Evolutionary conservation across 352 stramenopile species (phyloP), one percentile per base, ranked within the genome.

Genomic region (Phytopythium kandeliae): DNA sequence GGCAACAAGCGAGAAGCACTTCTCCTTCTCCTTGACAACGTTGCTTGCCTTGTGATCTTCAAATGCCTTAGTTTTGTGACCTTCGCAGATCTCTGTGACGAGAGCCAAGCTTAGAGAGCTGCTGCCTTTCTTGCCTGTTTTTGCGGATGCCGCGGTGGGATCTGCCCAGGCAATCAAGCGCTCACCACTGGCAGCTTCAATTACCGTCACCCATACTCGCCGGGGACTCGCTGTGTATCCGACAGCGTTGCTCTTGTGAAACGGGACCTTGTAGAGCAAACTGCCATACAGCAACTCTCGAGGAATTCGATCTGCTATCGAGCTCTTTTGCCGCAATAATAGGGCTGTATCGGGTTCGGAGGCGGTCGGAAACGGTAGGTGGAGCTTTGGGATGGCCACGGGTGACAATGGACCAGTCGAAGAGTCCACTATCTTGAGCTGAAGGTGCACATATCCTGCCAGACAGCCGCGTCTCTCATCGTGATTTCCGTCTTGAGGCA

Each of bases 221-320:
- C 64, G 61, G 0, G 73, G 62, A 19, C 42, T 60, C 31, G 63
- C 46, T 1, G 57, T 45, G 25, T 58, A 63, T 8, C 60, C 69
- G 9, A 79, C 58, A 16, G 86, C 44, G 31, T 63, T 72, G 34
- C 71, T 71, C 0, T 60, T 69, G 51, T 92, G 81, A 33, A 80
- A 94, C 13, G 84, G 79, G 2, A 92, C 69, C 55, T 94, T 94
- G 55, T 78, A 91, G 50, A 92, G 75, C 30, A 92, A 49, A 8
- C 69, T 62, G 8, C 84, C 84, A 51, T 79, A 78, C 22, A 57
- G 49, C 17, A 94, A 65, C 40, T 61, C 61, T 0, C 67, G 16
- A 30, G 76, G 76, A 38, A 89, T 70, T 35, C 31, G 44, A 34
- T 57, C 63, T 13, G 13, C 46, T 31, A 13, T 43, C 22, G n/a